These are phyloP conservation scores for Peltaster fructicola DNA, from an alignment of 2,329 filamentous ascomycete genomes.

Conservation along the genomic window DNA sequence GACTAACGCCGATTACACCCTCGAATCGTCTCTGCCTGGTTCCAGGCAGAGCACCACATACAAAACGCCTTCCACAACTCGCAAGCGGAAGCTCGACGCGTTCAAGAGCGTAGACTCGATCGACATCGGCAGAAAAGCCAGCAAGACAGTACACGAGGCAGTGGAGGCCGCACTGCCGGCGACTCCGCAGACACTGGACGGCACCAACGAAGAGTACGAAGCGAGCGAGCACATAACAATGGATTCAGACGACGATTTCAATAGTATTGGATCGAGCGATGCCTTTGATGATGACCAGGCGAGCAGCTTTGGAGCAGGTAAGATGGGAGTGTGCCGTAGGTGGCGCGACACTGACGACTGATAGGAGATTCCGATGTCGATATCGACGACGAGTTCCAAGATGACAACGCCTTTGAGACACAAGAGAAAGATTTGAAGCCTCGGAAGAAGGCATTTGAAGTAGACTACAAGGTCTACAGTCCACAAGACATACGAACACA, in stretches of 20 bases:
- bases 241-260: slow-evolving; percentile 92
- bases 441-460: slow-evolving; percentile 59
- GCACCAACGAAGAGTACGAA: no score
- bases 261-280: slow-evolving; percentile 67
- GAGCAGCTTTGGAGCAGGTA: slow-evolving; percentile 42
- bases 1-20: no score
- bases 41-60: slow-evolving; percentile 7
- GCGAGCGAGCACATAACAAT: slow-evolving; percentile 37
- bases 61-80: slow-evolving; percentile 15
- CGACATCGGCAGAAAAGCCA: slow-evolving; percentile 13
- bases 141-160: slow-evolving; percentile 18
- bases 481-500: slow-evolving; percentile 68
- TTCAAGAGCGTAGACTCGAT: no score
- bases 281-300: slow-evolving; percentile 50
- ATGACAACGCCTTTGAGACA: slow-evolving; percentile 41
- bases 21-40: no score
- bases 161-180: slow-evolving; percentile 24
- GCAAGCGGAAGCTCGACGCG: slow-evolving; percentile 21
- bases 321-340: slow-evolving; percentile 5
- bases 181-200: slow-evolving; percentile 32
- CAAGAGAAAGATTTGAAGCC: slow-evolving; percentile 58
- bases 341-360: slow-evolving; percentile 2
- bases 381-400: slow-evolving; percentile 39
- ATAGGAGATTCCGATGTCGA: slow-evolving; percentile 31
- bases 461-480: slow-evolving; percentile 66